These are phyloP conservation scores for Phaeosphaeria sp. DNA, from an alignment of 2,329 filamentous ascomycete genomes.

Conservation along the genomic window DNA sequence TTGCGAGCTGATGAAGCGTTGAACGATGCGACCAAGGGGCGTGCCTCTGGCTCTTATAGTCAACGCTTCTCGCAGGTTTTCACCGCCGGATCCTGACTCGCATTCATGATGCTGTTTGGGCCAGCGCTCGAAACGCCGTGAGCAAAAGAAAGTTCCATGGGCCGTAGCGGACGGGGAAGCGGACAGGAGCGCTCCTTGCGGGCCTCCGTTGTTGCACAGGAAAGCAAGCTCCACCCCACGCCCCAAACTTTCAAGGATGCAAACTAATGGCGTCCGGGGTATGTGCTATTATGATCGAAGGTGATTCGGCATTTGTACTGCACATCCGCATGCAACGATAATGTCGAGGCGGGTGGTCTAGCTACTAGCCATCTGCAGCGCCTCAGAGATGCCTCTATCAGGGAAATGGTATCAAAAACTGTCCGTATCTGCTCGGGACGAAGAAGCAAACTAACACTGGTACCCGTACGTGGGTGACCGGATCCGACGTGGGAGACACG, in stretches of 20 bases:
- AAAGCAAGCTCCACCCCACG: slow-evolving; percentile 41
- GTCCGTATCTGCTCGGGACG: slow-evolving; percentile 14
- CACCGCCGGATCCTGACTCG: slow-evolving; percentile 40
- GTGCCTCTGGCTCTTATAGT: slow-evolving; percentile 30
- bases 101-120: slow-evolving; percentile 21
- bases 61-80: slow-evolving; percentile 11
- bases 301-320: slow-evolving; percentile 1
- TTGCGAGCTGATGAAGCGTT: slow-evolving; percentile 12
- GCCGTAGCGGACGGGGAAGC: slow-evolving; percentile 33
- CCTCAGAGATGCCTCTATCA: slow-evolving; percentile 16
- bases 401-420: neutral
- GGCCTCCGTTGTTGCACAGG: slow-evolving; percentile 35
- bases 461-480: slow-evolving; percentile 8
- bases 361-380: slow-evolving; percentile 11
- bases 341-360: slow-evolving; percentile 5
- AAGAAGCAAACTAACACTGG: slow-evolving; percentile 19
- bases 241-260: slow-evolving; percentile 27
- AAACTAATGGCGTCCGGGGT: slow-evolving; percentile 25
- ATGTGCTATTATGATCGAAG: slow-evolving; percentile 14
- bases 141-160: slow-evolving; percentile 35
- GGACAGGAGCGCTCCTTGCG: slow-evolving; percentile 41
- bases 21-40: slow-evolving; percentile 20
- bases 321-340: slow-evolving; percentile 16
- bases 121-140: slow-evolving; percentile 15
- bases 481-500: slow-evolving; percentile 13